phyloP scores from a whole-genome alignment of 129 eudicot genomes.

The Calendula officinalis region DNA sequence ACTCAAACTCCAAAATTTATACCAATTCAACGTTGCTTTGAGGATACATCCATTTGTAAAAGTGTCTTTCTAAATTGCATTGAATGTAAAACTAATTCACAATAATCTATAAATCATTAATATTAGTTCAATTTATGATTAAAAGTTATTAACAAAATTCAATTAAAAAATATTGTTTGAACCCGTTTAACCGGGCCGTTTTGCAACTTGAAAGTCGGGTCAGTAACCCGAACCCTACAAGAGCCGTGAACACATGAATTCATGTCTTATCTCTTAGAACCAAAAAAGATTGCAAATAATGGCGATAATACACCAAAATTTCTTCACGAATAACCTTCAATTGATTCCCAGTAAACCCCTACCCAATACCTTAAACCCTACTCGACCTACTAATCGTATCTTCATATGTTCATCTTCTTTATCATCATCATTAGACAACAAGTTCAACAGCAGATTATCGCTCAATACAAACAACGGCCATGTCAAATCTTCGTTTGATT shows the following conservation, averaged over 20 bases:
- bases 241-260: background rate
- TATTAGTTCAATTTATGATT: no score
- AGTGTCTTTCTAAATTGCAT: no score
- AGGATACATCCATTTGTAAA: no score
- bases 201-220: no score
- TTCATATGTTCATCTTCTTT: slow-evolving; percentile 10
- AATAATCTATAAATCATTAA: no score
- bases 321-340: slow-evolving; percentile 29
- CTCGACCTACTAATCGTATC: slow-evolving; percentile 10
- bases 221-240: slow-evolving; percentile 5
- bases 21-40: no score
- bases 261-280: slow-evolving; percentile 15
- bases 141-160: no score
- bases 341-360: slow-evolving; percentile 18
- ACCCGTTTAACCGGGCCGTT: no score
- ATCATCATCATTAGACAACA: slow-evolving; percentile 22
- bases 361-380: slow-evolving; percentile 9
- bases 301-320: slow-evolving; percentile 34
- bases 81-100: no score
- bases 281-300: slow-evolving; percentile 18
- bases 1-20: no score
- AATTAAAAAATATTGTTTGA: no score
- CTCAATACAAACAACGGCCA: background rate
- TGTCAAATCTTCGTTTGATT: slow-evolving; percentile 33
- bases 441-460: slow-evolving; percentile 12